Conservation (phyloP, 2,329 filamentous ascomycete genomes). For the Aureobasidium sp. region DNA sequence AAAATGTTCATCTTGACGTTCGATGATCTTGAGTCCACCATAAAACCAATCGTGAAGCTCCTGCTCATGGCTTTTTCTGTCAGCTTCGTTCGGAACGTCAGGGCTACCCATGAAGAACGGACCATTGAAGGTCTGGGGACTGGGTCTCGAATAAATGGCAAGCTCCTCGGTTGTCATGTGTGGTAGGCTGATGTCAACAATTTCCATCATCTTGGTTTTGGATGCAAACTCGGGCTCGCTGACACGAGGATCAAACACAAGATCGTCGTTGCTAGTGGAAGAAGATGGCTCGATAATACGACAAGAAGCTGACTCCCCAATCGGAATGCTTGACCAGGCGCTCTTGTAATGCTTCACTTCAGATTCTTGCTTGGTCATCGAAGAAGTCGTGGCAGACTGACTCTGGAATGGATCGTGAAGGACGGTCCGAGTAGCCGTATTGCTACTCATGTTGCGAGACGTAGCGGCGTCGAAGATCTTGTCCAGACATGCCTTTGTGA, state of each 20-base stretch:
- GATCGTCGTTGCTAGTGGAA: not conserved
- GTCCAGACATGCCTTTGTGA: conserved; percentile 24
- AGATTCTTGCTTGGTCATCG: not conserved
- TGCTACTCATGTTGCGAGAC: not conserved
- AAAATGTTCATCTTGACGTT: conserved; percentile 27
- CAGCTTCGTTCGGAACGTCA: conserved; percentile 18
- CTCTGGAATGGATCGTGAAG: conserved; percentile 27
- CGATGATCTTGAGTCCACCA: conserved; percentile 24
- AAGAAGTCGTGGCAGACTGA: not conserved
- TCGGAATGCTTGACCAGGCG: not conserved
- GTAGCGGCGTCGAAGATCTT: conserved; percentile 17
- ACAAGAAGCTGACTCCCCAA: not conserved
- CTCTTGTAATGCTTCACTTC: not conserved
- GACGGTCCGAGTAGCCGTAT: conserved; percentile 20
- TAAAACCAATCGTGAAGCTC: conserved; percentile 37
- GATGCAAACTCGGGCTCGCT: conserved; percentile 13
- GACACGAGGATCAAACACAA: not conserved
- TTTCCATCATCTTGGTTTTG: not conserved
- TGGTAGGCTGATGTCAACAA: not conserved
- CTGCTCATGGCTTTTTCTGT: conserved; percentile 26
- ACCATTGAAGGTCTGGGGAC: conserved; percentile 30
- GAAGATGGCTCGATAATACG: not conserved
- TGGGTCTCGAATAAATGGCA: conserved; percentile 20
- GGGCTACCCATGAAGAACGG: conserved; percentile 31
- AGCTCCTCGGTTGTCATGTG: conserved; percentile 7